A percentile compares a stretch with the other conserved stretches of the same genome.
phyloP scores from a whole-genome alignment of 805 yeast species.

The Phaffomyces opuntiae region DNA sequence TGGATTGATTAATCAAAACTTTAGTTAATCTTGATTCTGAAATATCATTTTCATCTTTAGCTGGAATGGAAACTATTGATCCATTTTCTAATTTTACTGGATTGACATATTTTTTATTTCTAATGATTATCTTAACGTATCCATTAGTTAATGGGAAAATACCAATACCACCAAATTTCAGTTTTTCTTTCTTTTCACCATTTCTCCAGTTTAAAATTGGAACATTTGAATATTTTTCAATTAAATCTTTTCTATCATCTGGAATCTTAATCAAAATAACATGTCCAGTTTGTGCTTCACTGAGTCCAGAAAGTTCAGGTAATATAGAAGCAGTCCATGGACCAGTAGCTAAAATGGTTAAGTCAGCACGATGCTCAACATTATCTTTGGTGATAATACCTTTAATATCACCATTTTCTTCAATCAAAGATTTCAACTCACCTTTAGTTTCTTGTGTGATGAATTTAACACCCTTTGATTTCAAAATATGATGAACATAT shows the following conservation, averaged over 20 bases:
- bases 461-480: conserved; percentile 28
- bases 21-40: conserved; percentile 21
- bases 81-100: conserved; percentile 19
- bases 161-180: conserved; percentile 25
- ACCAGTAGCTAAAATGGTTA: conserved; percentile 16
- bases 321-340: conserved; percentile 21
- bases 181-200: conserved; percentile 26
- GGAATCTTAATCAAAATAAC: conserved; percentile 31
- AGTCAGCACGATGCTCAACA: conserved; percentile 12
- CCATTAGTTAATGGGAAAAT: conserved; percentile 31
- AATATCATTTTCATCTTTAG: conserved; percentile 5
- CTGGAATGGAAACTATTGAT: conserved; percentile 26
- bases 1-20: conserved; percentile 22
- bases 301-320: conserved; percentile 26
- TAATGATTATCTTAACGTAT: conserved; percentile 27
- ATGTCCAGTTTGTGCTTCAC: conserved; percentile 32
- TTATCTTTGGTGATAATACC: conserved; percentile 25
- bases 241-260: conserved; percentile 26
- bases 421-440: conserved; percentile 20
- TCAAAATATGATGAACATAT: conserved; percentile 19
- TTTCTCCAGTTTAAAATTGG: conserved; percentile 31
- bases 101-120: conserved; percentile 31
- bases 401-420: conserved; percentile 9
- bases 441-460: conserved; percentile 26
- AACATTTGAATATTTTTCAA: conserved; percentile 28